These are phyloP conservation scores for Leptographium galeiforme DNA, from an alignment of 2,329 filamentous ascomycete genomes.

Conservation along the genomic window DNA sequence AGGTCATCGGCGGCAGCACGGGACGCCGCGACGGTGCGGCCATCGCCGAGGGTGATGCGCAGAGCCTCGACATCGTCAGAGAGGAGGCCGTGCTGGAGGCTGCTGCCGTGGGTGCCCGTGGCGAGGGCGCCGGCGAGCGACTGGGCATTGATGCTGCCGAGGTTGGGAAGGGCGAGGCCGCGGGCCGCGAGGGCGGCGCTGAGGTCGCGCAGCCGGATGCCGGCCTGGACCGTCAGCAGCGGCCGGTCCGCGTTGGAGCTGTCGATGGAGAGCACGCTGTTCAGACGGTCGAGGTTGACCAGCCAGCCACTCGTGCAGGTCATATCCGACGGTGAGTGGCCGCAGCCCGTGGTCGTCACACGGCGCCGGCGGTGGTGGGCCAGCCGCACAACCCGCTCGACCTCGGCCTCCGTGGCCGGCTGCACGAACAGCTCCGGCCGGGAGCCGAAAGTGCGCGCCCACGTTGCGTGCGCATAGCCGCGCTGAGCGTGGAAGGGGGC, in stretches of 20 bases:
- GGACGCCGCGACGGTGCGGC: constrained; percentile 57
- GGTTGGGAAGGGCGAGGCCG: constrained; percentile 76
- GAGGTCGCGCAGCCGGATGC: constrained; percentile 67
- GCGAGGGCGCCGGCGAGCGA: constrained; percentile 84
- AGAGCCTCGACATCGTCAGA: constrained; percentile 64
- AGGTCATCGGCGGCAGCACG: constrained; percentile 57
- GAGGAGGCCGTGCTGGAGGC: constrained; percentile 68
- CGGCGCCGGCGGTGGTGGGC: constrained; percentile 71
- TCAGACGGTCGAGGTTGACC: constrained; percentile 79
- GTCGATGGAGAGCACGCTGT: constrained; percentile 58
- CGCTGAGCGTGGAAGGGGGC: constrained; percentile 65
- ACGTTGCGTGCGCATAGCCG: constrained; percentile 73
- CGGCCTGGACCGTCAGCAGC: constrained; percentile 68
- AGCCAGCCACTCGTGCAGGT: constrained; percentile 93
- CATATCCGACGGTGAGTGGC: constrained; percentile 81
- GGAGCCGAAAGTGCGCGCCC: constrained; percentile 86
- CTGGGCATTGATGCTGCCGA: constrained; percentile 92
- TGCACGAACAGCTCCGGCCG: constrained; percentile 84
- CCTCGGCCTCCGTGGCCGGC: constrained; percentile 63
- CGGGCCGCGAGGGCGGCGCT: constrained; percentile 59
- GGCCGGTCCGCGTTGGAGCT: constrained; percentile 6
- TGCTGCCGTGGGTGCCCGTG: constrained; percentile 88
- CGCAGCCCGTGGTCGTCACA: constrained; percentile 76
- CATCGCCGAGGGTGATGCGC: constrained; percentile 71
- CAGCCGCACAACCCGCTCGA: constrained; percentile 70